Conservation (phyloP, 2,329 filamentous ascomycete species). For the Cucurbitaria berberidis region DNA sequence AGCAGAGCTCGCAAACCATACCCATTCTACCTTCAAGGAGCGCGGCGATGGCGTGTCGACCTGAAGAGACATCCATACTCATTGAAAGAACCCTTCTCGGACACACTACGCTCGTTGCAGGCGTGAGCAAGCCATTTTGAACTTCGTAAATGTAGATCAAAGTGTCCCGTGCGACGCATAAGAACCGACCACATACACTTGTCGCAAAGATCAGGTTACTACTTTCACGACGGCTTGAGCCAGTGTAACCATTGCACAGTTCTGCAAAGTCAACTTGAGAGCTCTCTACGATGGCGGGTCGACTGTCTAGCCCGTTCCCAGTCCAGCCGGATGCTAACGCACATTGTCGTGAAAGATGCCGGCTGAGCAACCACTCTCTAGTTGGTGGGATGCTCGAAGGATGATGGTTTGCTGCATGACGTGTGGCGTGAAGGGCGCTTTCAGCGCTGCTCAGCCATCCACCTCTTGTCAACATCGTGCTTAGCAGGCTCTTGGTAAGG, state of each 20-base stretch:
- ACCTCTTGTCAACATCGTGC: constrained; percentile 60
- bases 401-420: background rate
- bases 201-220: constrained; percentile 55
- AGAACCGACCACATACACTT: constrained; percentile 64
- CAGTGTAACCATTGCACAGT: constrained; percentile 31
- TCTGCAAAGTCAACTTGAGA: constrained; percentile 46
- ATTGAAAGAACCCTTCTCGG: constrained; percentile 64
- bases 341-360: constrained; percentile 57
- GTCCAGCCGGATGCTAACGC: constrained; percentile 52
- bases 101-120: constrained; percentile 62
- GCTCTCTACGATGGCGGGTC: constrained; percentile 19
- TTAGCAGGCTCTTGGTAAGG: constrained; percentile 59
- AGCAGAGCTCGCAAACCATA: constrained; percentile 61
- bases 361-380: constrained; percentile 50
- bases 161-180: constrained; percentile 62
- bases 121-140: constrained; percentile 46
- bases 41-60: constrained; percentile 62
- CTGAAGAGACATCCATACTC: constrained; percentile 67
- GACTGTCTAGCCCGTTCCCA: constrained; percentile 39
- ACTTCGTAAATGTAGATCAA: constrained; percentile 64
- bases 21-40: constrained; percentile 66
- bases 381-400: background rate
- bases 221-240: constrained; percentile 12
- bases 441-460: constrained; percentile 53
- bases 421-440: background rate